phyloP scores from a whole-genome alignment of 106 monocot genomes.

The Allium fistulosum region DNA sequence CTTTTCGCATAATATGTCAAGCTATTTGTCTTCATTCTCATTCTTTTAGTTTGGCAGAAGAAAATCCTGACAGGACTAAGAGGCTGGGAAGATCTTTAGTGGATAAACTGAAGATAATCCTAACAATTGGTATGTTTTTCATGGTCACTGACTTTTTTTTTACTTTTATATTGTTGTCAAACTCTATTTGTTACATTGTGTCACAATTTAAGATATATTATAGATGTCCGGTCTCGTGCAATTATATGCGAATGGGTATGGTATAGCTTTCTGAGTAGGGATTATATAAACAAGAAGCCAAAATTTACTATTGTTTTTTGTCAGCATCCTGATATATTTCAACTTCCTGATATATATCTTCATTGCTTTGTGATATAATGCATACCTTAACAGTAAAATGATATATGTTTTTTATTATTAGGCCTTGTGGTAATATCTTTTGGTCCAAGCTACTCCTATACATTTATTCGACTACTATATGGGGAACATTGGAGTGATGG shows the following conservation, averaged over 20 bases:
- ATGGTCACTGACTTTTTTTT: not conserved
- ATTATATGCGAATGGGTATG: no score
- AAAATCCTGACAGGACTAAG: conserved; percentile 30
- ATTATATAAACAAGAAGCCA: no score
- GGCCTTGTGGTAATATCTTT: conserved; percentile 77
- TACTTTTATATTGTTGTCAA: no score
- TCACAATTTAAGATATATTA: no score
- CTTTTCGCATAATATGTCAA: not conserved
- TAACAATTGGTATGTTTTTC: conserved; percentile 60
- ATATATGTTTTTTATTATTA: conserved; percentile 13
- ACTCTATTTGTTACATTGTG: no score
- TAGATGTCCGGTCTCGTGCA: no score
- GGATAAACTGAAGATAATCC: conserved; percentile 67
- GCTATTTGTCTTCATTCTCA: conserved; percentile 9
- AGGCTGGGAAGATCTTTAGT: conserved; percentile 44
- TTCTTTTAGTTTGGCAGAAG: conserved; percentile 37
- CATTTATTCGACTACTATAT: conserved; percentile 70
- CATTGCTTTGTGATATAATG: no score
- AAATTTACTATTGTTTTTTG: no score
- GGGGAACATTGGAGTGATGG: conserved; percentile 92
- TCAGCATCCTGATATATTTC: no score
- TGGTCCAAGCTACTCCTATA: conserved; percentile 93
- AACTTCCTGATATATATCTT: no score
- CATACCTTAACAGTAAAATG: not conserved
- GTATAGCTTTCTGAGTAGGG: no score